Evolutionary conservation across 1,284 basidiomycete species (phyloP).

Genomic region (Coniferiporia weirii): DNA sequence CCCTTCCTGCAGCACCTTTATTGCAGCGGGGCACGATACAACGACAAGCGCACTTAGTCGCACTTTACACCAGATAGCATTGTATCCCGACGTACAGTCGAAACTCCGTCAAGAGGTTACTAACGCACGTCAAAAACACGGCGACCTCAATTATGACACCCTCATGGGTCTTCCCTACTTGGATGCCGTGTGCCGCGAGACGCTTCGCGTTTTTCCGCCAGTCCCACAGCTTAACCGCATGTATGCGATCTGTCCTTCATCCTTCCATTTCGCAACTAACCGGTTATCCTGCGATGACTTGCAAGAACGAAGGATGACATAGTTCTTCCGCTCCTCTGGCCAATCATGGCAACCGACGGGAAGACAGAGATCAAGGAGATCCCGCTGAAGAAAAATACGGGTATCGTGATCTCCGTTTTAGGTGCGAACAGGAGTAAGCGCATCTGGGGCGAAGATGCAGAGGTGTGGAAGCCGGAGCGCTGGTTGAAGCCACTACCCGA

Average conservation of each 20-base stretch:
- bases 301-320: constrained; percentile 16
- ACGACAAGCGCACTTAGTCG: constrained; percentile 27
- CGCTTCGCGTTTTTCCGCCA: constrained; percentile 23
- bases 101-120: constrained; percentile 26
- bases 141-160: constrained; percentile 26
- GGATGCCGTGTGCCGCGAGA: constrained; percentile 32
- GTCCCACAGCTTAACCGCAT: constrained; percentile 12
- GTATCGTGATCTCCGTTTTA: constrained; percentile 18
- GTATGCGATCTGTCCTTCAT: constrained; percentile 8
- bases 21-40: constrained; percentile 28
- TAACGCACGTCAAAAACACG: constrained; percentile 19
- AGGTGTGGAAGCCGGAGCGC: constrained; percentile 18
- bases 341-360: constrained; percentile 15
- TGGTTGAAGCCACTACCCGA: constrained; percentile 17
- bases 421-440: constrained; percentile 16
- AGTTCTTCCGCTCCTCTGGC: constrained; percentile 18
- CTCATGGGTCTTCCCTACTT: constrained; percentile 29
- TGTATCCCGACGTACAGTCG: constrained; percentile 24
- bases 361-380: constrained; percentile 15
- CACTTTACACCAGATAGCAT: constrained; percentile 24
- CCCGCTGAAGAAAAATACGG: constrained; percentile 12
- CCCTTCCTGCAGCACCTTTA: constrained; percentile 23
- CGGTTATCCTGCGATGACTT: not conserved
- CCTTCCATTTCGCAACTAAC: not conserved
- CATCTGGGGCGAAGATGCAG: constrained; percentile 20